Conservation (phyloP, 202 grass and related monocot species). For the Elaeis oleifera region DNA sequence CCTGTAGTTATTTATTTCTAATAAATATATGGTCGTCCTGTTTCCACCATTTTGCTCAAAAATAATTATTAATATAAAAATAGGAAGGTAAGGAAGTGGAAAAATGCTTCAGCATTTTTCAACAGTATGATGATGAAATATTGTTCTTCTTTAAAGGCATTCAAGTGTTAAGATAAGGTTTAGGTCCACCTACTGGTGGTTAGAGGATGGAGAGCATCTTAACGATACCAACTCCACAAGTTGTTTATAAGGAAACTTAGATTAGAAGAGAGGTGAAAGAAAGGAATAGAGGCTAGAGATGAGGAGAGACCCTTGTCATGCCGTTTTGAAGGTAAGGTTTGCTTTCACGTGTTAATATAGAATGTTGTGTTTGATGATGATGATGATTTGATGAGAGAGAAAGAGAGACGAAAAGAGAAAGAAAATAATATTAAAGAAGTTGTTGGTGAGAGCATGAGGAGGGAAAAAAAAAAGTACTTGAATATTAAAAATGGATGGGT, state of each 20-base stretch:
- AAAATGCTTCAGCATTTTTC: too few species aligned
- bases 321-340: neutral
- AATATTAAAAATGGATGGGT: neutral
- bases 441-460: neutral
- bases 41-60: too few species aligned
- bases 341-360: neutral
- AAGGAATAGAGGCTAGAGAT: neutral
- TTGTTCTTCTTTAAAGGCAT: too few species aligned
- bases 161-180: slow-evolving; percentile 51
- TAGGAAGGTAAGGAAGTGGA: too few species aligned
- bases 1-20: too few species aligned
- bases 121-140: too few species aligned
- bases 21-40: too few species aligned
- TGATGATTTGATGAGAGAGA: slow-evolving; percentile 2
- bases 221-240: slow-evolving; percentile 33
- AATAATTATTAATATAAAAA: too few species aligned
- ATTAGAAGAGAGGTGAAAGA: slow-evolving; percentile 13
- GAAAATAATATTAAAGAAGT: neutral
- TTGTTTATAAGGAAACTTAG: slow-evolving; percentile 27
- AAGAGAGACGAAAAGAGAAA: neutral
- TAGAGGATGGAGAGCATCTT: slow-evolving; percentile 36
- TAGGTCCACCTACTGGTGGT: slow-evolving; percentile 89
- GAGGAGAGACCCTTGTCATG: too few species aligned
- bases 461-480: neutral
- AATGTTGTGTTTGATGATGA: neutral